A percentile compares a stretch with the other conserved stretches of the same genome.
phyloP scores from a whole-genome alignment of 2,329 filamentous ascomycete genomes.

The Colletotrichum nymphaeae region DNA sequence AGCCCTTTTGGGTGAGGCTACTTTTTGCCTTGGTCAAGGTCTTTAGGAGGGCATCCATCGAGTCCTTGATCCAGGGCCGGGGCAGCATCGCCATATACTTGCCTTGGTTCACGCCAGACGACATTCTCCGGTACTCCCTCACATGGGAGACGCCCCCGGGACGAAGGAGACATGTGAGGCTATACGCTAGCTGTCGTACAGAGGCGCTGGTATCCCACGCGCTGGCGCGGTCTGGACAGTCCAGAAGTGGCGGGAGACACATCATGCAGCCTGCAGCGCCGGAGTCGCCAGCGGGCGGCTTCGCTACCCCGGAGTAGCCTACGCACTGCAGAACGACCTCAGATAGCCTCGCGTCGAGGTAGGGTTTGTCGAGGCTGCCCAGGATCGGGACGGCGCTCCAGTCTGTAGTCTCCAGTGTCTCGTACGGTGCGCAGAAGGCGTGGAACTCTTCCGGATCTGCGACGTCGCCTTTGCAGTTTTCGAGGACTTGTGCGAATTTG shows the following conservation, averaged over 20 bases:
- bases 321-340: slow-evolving; percentile 50
- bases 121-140: slow-evolving; percentile 51
- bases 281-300: slow-evolving; percentile 41
- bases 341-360: slow-evolving; percentile 52
- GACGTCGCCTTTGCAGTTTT: slow-evolving; percentile 23
- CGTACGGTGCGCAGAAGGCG: slow-evolving; percentile 48
- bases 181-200: slow-evolving; percentile 66
- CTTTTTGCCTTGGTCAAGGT: slow-evolving; percentile 40
- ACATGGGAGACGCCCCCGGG: slow-evolving; percentile 37
- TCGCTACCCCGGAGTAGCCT: slow-evolving; percentile 46
- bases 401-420: slow-evolving; percentile 23
- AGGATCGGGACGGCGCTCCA: slow-evolving; percentile 26
- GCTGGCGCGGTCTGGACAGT: slow-evolving; percentile 64
- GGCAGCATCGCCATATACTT: slow-evolving; percentile 27
- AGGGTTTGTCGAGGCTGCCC: not conserved
- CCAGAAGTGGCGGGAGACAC: slow-evolving; percentile 74
- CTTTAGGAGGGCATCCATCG: slow-evolving; percentile 25
- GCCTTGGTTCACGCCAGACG: slow-evolving; percentile 24
- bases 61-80: slow-evolving; percentile 18
- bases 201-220: slow-evolving; percentile 66
- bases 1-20: slow-evolving; percentile 37
- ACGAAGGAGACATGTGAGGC: slow-evolving; percentile 46
- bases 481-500: slow-evolving; percentile 35
- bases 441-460: slow-evolving; percentile 40
- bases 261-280: slow-evolving; percentile 52